Conservation (phyloP, 2,329 filamentous ascomycete genomes). For the Metarhizium humberi region DNA sequence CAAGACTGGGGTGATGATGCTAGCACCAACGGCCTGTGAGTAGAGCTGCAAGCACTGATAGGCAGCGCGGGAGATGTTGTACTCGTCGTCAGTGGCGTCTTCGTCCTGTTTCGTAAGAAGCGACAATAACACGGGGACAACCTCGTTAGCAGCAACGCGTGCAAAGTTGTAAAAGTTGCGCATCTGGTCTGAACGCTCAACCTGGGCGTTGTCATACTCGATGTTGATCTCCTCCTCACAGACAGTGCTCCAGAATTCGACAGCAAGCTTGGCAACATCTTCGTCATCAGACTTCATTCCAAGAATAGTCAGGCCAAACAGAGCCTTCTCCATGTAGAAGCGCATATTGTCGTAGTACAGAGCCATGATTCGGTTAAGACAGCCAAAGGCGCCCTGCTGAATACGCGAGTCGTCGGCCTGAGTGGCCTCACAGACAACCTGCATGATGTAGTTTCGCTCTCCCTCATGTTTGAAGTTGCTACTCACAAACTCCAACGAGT, state of each 20-base stretch:
- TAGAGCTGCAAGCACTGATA: slow-evolving; percentile 97
- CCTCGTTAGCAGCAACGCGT: slow-evolving; percentile 83
- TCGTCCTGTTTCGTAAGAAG: slow-evolving; percentile 96
- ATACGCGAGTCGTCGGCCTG: slow-evolving; percentile 86
- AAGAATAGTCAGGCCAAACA: slow-evolving; percentile 93
- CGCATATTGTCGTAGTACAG: slow-evolving; percentile 99
- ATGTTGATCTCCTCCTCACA: slow-evolving; percentile 98
- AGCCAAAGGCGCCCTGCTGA: slow-evolving; percentile 93
- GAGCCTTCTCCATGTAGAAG: slow-evolving; percentile 99
- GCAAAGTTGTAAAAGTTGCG: slow-evolving; percentile 95
- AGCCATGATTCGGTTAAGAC: slow-evolving; percentile 96
- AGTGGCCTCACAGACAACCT: slow-evolving; percentile 97
- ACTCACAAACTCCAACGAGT: slow-evolving; percentile 94
- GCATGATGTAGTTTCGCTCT: slow-evolving; percentile 99
- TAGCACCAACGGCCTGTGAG: slow-evolving; percentile 77
- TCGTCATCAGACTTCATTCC: slow-evolving; percentile 98
- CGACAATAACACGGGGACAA: slow-evolving; percentile 81
- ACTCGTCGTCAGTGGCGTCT: slow-evolving; percentile 92
- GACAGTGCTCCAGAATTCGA: slow-evolving; percentile 99
- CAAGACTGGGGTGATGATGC: slow-evolving; percentile 79
- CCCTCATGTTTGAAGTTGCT: slow-evolving; percentile 99
- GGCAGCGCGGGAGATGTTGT: slow-evolving; percentile 88
- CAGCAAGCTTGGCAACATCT: slow-evolving; percentile 93
- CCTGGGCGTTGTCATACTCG: slow-evolving; percentile 81
- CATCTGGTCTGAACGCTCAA: slow-evolving; percentile 72